Evolutionary conservation across 345 rosid genomes (phyloP), one percentile per base, ranked within the genome.

Genomic region (Brassica juncea): DNA sequence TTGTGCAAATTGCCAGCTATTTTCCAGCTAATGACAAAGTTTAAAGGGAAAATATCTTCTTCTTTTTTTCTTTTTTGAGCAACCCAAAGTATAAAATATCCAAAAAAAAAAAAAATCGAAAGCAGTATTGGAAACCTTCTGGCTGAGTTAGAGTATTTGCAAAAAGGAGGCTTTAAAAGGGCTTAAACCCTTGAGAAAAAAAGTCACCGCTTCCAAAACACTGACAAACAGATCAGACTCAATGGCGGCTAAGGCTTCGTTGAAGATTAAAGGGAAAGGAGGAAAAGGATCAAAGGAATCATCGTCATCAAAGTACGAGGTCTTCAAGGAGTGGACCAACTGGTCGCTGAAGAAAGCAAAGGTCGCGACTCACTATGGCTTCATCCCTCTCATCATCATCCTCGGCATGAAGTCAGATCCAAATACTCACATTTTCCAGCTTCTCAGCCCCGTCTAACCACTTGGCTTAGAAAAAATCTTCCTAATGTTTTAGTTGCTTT

Each of bases 321-420:
- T 73, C 71, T 25, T 93, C 32, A 95, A 90, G 85, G 94, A 87
- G 75, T 95, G 99, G 99, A 90, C 87, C 83, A 89, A 86, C 27
- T 95, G 97, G 99, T 64, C 87, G 15, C 21, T 93, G 85, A 83
- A 85, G 80, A 95, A 91, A 85, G 97, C 98, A 2, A 95, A 91
- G 81, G 91, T 91, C 70, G 77, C 84, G 4, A 84, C 97, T 77
- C 98, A 95, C 76, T 93, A 91, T 71, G 97, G 99, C 16, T 91
- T 95, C 83, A 93, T 95, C 64, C 99, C 99, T 55, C 83, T 93
- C 1, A 75, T 94, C 81, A 86, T 93, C 88, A 66, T 92, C 85
- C 82, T 94, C 76, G 97, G 98, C 85, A 91, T 94, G 97, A 94
- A 87, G 35, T 90, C 99, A 12, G 96, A 95, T n/a, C 98, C 97